Evolutionary conservation across 139 green algal species (phyloP), one percentile per base, ranked within the genome.

Genomic region (Picochlorum costavermella): DNA sequence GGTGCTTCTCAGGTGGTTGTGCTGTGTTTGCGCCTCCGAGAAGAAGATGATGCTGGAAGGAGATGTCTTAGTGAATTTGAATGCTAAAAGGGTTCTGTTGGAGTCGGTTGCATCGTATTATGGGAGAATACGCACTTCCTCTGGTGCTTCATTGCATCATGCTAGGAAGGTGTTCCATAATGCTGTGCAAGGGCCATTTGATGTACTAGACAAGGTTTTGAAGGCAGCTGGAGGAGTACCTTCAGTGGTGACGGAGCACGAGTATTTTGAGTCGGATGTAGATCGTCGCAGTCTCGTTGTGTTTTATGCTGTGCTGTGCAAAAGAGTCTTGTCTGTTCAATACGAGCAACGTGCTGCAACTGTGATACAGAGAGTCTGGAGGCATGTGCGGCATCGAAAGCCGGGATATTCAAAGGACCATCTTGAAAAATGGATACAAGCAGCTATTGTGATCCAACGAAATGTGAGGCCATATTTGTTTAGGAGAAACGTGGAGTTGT

Each of bases 231-330:
- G 33, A 0, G 73, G 48, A 33, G 44, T 30, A 6, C 13, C 14
- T 29, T 20, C 63, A 3, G 17, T 13, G 13, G 43, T 46, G 53
- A 56, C 72, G 1, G 67, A 84, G 12, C 84, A 92, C 63, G 83
- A 83, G 63, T 40, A 73, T 29, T 60, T 77, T 29, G 78, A 85
- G 16, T 85, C 84, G 4, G 58, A 31, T 3, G 69, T 83, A 25
- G 87, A 95, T 57, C 83, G 88, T 71, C 70, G 76, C 40, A 73
- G 67, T 13, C 73, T 87, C 12, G 69, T 87, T 17, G 60, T 88
- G 26, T 92, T 84, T 51, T 64, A 85, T 30, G 78, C 86, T 2
- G 85, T 88, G 64, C 73, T 96, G 53, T 85, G 76, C 55, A 48
- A 64, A 8, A 75, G 86, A 31, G 73, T 95, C 16, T 9, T 53